phyloP scores from a whole-genome alignment of 2,329 filamentous ascomycete species.

The Graphiopsis chlorocephala region DNA sequence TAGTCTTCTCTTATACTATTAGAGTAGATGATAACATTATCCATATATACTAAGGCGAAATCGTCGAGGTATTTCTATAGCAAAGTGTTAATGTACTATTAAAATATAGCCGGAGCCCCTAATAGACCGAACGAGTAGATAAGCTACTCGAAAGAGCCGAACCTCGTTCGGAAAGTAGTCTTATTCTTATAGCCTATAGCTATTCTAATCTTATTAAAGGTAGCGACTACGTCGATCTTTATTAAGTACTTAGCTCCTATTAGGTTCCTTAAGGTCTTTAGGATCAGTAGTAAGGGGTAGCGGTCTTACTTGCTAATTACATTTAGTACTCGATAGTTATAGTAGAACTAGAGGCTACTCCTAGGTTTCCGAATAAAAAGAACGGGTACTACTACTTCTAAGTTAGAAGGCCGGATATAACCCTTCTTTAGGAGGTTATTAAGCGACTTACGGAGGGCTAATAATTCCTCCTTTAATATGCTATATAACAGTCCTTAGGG shows the following conservation, averaged over 20 bases:
- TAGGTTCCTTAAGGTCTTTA: conserved; percentile 31
- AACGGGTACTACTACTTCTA: too few relatives aligned
- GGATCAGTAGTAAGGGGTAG: conserved; percentile 35
- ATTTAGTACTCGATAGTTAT: conserved; percentile 39
- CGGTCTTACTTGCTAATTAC: conserved; percentile 37
- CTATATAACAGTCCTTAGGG: too few relatives aligned
- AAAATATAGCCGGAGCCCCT: conserved; percentile 14
- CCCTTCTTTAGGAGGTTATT: too few relatives aligned
- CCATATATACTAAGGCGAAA: conserved; percentile 26
- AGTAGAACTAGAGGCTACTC: conserved; percentile 24
- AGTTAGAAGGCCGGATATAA: too few relatives aligned
- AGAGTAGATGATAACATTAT: conserved; percentile 28
- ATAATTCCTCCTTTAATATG: too few relatives aligned
- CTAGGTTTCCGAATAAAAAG: too few relatives aligned
- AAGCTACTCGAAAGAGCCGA: conserved; percentile 35
- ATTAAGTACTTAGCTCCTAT: conserved; percentile 28
- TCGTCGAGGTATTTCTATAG: conserved; percentile 24
- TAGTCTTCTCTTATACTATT: neutral
- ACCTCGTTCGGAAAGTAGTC: conserved; percentile 35
- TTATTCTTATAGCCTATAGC: conserved; percentile 35
- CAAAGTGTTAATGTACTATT: conserved; percentile 24
- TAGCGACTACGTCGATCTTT: conserved; percentile 34
- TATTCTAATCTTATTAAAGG: conserved; percentile 37
- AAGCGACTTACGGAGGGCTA: too few relatives aligned
- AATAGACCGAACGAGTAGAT: conserved; percentile 31